Base-by-base conservation (phyloP, 2,329 filamentous ascomycete species). In the Plenodomus biglobosus region DNA sequence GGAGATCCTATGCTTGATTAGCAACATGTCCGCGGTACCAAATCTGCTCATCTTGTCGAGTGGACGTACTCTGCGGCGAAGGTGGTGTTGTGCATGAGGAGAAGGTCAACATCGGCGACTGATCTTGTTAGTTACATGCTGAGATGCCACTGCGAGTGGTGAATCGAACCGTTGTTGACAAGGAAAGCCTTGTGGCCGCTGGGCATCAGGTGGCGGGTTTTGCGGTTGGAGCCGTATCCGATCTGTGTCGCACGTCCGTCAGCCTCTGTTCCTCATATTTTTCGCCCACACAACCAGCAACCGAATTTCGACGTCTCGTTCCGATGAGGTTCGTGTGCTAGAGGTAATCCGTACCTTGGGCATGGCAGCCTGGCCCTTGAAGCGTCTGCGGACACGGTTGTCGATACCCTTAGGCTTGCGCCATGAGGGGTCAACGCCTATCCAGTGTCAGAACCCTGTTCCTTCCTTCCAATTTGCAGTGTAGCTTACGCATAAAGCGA, bases 381-480 rank as follows among this genome's bases (percentile, higher is more conserved):
- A 99, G 68, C 94, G 90, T 84, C 94, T 86, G 77, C 94, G 89
- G 76, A 99, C 92, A 73, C 89, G 83, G 84, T 92, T 95, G 82
- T 99, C 94, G 80, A 99, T 99, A 90, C 94, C 94, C 90, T 99
- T 99, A 69, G 94, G 94, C 85, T 97, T 99, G 81, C 94, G 88
- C 94, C 94, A 99, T 84, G 85, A 87, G 67, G 88, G 76, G 75
- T 83, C 86, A 68, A 97, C 86, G 76, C 68, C 68, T 69, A 44
- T 63, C 55, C 56, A 55, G 18, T 60, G 64, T 70, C 66, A 70
- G 62, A 54, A 49, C 44, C 53, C 36, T 6, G 41, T 40, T 52
- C 49, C 38, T 34, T 50, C 18, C 34, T 37, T 42, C 40, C 55
- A 40, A 42, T 37, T 40, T 48, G 40, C 39, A 19, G 52, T 43